Evolutionary conservation across 2,329 filamentous ascomycete genomes (phyloP).

Genomic region (Xylariales sp.): DNA sequence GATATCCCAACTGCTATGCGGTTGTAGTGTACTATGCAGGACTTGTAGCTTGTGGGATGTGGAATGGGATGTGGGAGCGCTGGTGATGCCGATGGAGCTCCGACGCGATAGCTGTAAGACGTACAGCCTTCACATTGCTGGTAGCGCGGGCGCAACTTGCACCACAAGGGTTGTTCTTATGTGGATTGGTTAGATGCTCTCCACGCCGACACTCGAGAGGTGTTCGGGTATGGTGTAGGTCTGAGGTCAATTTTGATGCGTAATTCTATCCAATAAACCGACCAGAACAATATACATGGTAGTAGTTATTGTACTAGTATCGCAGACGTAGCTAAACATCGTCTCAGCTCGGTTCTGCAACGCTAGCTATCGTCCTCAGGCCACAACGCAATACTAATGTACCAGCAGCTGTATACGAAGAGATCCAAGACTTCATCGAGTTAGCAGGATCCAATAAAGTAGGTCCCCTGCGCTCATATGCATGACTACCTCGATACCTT

Average conservation of each 20-base stretch:
- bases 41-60: neutral
- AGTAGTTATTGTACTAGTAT: neutral
- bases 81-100: slow-evolving; percentile 10
- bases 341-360: neutral
- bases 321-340: neutral
- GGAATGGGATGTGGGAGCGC: neutral
- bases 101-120: slow-evolving; percentile 9
- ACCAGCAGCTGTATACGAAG: neutral
- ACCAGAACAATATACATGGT: neutral
- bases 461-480: slow-evolving; percentile 1
- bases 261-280: neutral
- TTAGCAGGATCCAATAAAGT: neutral
- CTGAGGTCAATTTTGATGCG: neutral
- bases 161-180: neutral
- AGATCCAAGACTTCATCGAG: neutral
- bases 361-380: neutral
- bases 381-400: too few relatives aligned
- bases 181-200: neutral
- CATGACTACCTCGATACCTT: neutral
- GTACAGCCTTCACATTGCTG: neutral
- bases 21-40: neutral
- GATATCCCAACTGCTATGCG: neutral
- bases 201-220: neutral
- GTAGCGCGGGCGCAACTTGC: slow-evolving; percentile 1
- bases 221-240: neutral